phyloP scores from a whole-genome alignment of 352 stramenopile genomes.

The Pythium brachiatum region DNA sequence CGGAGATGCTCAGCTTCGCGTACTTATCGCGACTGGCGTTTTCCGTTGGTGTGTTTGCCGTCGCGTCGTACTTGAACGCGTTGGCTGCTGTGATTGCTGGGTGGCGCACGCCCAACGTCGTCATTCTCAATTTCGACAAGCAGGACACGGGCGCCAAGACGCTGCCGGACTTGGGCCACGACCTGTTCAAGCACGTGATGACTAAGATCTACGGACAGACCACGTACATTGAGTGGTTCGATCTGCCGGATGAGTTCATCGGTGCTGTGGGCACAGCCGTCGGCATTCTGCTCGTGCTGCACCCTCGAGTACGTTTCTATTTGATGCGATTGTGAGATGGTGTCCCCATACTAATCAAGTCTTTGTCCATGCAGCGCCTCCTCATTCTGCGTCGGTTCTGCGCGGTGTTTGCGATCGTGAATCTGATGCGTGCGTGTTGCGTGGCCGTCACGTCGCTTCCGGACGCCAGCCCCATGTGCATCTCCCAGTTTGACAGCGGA shows the following conservation, averaged over 20 bases:
- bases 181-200: conserved; percentile 86
- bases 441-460: conserved; percentile 85
- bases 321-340: neutral
- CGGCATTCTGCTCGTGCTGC: conserved; percentile 64
- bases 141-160: conserved; percentile 67
- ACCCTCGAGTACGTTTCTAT: conserved; percentile 58
- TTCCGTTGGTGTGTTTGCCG: conserved; percentile 65
- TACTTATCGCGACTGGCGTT: conserved; percentile 83
- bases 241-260: conserved; percentile 83
- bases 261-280: conserved; percentile 64
- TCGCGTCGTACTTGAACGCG: conserved; percentile 83
- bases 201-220: conserved; percentile 81
- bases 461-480: conserved; percentile 84
- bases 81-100: conserved; percentile 77
- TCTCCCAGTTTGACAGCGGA: conserved; percentile 76
- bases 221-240: conserved; percentile 83
- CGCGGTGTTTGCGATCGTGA: conserved; percentile 83
- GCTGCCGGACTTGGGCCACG: conserved; percentile 79
- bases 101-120: conserved; percentile 81
- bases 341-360: neutral
- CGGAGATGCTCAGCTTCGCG: conserved; percentile 85
- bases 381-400: conserved; percentile 83
- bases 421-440: conserved; percentile 82
- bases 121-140: conserved; percentile 67
- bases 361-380: conserved; percentile 42